These are phyloP conservation scores for Protea cynaroides DNA, from an alignment of 164 flowering plant genomes.

Conservation along the genomic window DNA sequence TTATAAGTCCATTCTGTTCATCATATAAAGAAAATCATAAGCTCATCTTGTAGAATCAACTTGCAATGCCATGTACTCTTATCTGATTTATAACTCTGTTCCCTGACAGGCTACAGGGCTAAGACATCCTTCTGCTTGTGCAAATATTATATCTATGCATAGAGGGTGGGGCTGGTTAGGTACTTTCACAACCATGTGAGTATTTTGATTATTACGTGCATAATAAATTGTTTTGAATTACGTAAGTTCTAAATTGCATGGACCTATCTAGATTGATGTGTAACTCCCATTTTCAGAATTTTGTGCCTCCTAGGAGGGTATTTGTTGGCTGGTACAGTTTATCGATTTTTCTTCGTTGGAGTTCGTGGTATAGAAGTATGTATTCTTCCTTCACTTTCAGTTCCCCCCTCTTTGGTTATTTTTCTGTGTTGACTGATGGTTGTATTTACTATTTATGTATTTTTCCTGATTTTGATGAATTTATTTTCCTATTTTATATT, in stretches of 20 bases:
- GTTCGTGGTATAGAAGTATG: slow-evolving; percentile 79
- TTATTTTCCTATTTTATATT: no score
- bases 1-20: no score
- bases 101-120: slow-evolving; percentile 53
- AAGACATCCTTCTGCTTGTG: slow-evolving; percentile 92
- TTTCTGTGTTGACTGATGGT: no score
- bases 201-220: not conserved
- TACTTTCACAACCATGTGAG: slow-evolving; percentile 56
- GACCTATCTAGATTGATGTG: not conserved
- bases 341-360: slow-evolving; percentile 63
- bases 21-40: no score
- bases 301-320: slow-evolving; percentile 70
- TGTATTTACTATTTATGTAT: not conserved
- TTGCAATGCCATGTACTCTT: not conserved
- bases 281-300: slow-evolving; percentile 37
- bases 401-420: not conserved
- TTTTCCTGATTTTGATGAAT: not conserved
- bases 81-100: slow-evolving; percentile 8
- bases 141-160: slow-evolving; percentile 41
- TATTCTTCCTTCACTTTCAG: slow-evolving; percentile 13
- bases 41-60: not conserved
- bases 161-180: slow-evolving; percentile 88
- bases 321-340: slow-evolving; percentile 61
- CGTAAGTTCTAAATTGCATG: not conserved
- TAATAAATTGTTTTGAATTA: slow-evolving; percentile 4